phyloP scores from a whole-genome alignment of 768 basidiomycete genomes.

The Infundibulicybe gibba region DNA sequence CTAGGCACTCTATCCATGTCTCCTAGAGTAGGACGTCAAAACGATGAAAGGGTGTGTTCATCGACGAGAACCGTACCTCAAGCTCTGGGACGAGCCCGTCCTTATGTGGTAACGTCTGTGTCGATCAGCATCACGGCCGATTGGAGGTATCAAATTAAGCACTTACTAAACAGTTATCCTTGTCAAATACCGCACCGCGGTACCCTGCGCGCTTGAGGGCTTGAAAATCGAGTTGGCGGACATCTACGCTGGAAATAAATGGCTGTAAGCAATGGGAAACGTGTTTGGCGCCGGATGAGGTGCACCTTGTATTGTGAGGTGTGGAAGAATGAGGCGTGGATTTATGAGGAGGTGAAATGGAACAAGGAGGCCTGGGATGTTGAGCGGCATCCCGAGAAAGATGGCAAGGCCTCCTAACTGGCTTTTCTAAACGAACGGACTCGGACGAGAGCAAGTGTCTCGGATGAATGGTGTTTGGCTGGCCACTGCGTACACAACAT shows the following conservation, averaged over 20 bases:
- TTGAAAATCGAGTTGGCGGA: conserved; percentile 78
- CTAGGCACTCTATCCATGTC: conserved; percentile 71
- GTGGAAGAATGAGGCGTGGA: conserved; percentile 67
- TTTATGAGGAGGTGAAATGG: conserved; percentile 68
- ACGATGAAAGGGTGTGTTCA: background rate
- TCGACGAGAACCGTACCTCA: conserved; percentile 38
- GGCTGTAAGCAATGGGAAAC: conserved; percentile 5
- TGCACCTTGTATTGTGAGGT: conserved; percentile 63
- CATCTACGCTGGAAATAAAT: conserved; percentile 47
- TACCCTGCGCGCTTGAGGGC: conserved; percentile 75
- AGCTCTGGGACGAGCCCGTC: conserved; percentile 79
- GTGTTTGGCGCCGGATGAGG: background rate
- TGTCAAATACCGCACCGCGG: conserved; percentile 91
- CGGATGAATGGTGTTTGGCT: too few species aligned
- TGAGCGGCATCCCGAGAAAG: conserved; percentile 65
- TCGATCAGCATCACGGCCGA: background rate
- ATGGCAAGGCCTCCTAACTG: too few species aligned
- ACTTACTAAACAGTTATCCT: conserved; percentile 93
- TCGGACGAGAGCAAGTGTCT: too few species aligned
- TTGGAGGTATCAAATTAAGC: background rate
- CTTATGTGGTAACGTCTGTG: conserved; percentile 74
- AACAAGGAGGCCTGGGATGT: conserved; percentile 66
- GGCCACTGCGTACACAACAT: too few species aligned
- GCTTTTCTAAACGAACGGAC: too few species aligned
- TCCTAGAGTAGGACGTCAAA: conserved; percentile 34